Evolutionary conservation across 2,329 filamentous ascomycete species (phyloP), one percentile per base, ranked within the genome.

Genomic region (Aspergillus awamori): DNA sequence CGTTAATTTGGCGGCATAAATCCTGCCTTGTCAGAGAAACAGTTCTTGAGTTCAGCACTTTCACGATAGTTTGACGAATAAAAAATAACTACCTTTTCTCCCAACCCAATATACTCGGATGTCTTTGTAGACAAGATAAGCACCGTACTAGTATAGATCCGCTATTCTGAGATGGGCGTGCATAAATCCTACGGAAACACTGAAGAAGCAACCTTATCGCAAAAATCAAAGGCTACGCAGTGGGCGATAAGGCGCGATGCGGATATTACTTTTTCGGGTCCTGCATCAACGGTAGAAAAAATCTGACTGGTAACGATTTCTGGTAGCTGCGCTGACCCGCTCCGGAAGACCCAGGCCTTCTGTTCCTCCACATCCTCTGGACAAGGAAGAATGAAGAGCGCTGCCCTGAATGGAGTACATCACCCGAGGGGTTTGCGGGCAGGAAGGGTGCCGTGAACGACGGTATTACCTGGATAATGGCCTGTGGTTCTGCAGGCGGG

Each of bases 381-480:
- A 33, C 20, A 39, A 43, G 33, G 43, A 53, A 71, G 64, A 65
- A 76, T 76, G 73, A 72, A 62, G 69, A 67, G 59, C 57, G 62
- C 59, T 64, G 67, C 59, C 66, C 71, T 63, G 63, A 59, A 79
- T 77, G 77, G 76, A 79, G 58, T 81, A 81, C 68, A 72, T 73
- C 58, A 78, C 76, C 58, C 80, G 78, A 63, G 80, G 81, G 62
- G 72, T 72, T 53, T 87, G 85, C 68, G 83, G 82, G 53, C 79
- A 85, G 63, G 83, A 86, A 63, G 84, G 85, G 69, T 96, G 92
- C 73, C 88, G 89, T 62, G 89, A 90, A 55, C 84, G 83, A 45
- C 84, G 85, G 64, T 92, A 89, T 79, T 90, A 91, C 71, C 80
- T 88, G 33, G 87, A 93, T 66, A 90, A 90, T 76, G 91, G 92